phyloP scores from a whole-genome alignment of 768 basidiomycete genomes.

The Termitomyces sp. region DNA sequence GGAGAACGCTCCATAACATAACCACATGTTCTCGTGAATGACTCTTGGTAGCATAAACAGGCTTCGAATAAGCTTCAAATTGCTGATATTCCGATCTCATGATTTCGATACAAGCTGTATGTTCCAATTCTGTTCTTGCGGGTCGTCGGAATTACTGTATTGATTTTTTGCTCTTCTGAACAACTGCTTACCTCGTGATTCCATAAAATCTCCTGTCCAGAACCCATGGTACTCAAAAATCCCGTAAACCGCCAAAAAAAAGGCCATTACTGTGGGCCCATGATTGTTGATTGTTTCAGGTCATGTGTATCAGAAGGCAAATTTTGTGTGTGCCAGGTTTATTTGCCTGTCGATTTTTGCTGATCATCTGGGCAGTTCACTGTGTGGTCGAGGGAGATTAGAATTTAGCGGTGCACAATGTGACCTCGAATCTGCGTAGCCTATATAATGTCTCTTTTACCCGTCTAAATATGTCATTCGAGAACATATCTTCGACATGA shows the following conservation, averaged over 20 bases:
- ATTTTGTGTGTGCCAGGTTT: background rate
- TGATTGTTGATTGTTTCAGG: background rate
- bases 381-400: background rate
- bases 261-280: background rate
- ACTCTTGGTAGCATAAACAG: background rate
- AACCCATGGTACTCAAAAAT: background rate
- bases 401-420: background rate
- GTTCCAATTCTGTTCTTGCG: background rate
- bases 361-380: slow-evolving; percentile 4
- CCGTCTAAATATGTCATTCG: background rate
- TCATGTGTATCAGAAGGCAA: background rate
- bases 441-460: background rate
- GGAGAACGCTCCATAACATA: background rate
- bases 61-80: background rate
- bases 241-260: too few relatives aligned
- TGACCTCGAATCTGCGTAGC: background rate
- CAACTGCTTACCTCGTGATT: background rate
- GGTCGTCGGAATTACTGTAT: background rate
- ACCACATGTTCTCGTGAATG: background rate
- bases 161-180: background rate
- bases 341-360: background rate
- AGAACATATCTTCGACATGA: slow-evolving; percentile 1
- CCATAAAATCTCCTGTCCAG: background rate
- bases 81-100: background rate
- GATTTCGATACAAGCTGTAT: background rate